Percentiles rank a stretch among this genome's conserved stretches.
phyloP scores from a whole-genome alignment of 805 yeast genomes.

The Metschnikowia colocasiae region DNA sequence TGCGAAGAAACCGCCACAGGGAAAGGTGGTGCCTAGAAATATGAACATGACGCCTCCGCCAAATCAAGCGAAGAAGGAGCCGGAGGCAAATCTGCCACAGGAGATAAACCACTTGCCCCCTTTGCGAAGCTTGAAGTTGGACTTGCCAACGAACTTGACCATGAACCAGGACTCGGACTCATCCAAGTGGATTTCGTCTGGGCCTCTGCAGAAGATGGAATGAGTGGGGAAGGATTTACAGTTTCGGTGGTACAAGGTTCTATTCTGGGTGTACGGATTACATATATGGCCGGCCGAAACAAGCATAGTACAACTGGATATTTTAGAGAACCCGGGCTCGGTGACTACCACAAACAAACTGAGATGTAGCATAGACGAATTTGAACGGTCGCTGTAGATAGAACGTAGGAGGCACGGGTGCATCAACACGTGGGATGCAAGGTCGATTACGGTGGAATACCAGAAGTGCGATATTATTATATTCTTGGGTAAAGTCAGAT shows the following conservation, averaged over 20 bases:
- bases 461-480: too few species aligned
- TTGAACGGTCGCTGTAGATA: too few species aligned
- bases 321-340: too few species aligned
- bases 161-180: conserved; percentile 10
- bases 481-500: too few species aligned
- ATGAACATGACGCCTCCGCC: conserved; percentile 1
- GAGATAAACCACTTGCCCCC: conserved; percentile 40
- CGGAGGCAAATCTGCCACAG: not conserved
- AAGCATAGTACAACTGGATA: too few species aligned
- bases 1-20: not conserved
- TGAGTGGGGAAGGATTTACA: not conserved
- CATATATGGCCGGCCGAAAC: not conserved
- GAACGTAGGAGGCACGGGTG: too few species aligned
- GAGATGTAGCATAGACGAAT: too few species aligned
- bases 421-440: too few species aligned
- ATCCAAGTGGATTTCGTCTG: conserved; percentile 6
- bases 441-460: too few species aligned
- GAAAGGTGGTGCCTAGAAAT: not conserved
- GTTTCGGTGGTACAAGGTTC: not conserved
- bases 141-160: conserved; percentile 42
- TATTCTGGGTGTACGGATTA: not conserved
- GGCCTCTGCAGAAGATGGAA: conserved; percentile 3
- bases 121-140: conserved; percentile 47
- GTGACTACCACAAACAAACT: too few species aligned
- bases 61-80: not conserved